Evolutionary conservation across 345 rosid species (phyloP), one percentile per base, ranked within the genome.

Genomic region (Hypericum perforatum): DNA sequence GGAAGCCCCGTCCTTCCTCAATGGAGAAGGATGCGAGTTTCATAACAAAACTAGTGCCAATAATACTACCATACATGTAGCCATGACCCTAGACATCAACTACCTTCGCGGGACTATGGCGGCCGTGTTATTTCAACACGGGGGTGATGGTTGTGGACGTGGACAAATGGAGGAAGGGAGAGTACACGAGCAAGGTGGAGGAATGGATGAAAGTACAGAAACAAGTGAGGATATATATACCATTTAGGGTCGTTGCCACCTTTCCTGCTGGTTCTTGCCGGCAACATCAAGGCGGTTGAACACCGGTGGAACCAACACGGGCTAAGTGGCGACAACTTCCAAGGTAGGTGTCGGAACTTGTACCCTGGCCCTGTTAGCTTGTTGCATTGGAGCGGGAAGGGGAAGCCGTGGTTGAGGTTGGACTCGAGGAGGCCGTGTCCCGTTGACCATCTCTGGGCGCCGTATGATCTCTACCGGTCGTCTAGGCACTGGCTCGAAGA

Each of bases 251-350:
- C 85, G 9, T 51, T 84, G 59, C 92, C 87, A 7, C 92, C 85
- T 5, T 73, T 84, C 54, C 49, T 78, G 68, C 67, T 84, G 5
- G 80, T 77, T 42, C 62, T 84, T 36, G 92, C 83, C 0, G 87
- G 87, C 42, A 75, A 76, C 48, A 76, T 84, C 0, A 76, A 80
- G 70, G 69, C 82, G 0, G 82, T 84, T 12, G 58, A 81, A 36
- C 87, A 84, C 12, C 62, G 87, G 52, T 81, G 87, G 87, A 84
- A 78, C 65, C 87, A 84, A 43, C 87, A 84, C 45, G 92, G 87
- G 5, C 60, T 84, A 4, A 88, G 85, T 14, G 88, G 85, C 0
- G 92, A 81, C 43, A 84, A 84, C 36, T 63, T 75, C 10, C 76
- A 75, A 67, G 85, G 85, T 0, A 77, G 43, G 60, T 81, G 88